Conservation (phyloP, 2,329 filamentous ascomycete genomes). For the Sarocladiaceae sp. region DNA sequence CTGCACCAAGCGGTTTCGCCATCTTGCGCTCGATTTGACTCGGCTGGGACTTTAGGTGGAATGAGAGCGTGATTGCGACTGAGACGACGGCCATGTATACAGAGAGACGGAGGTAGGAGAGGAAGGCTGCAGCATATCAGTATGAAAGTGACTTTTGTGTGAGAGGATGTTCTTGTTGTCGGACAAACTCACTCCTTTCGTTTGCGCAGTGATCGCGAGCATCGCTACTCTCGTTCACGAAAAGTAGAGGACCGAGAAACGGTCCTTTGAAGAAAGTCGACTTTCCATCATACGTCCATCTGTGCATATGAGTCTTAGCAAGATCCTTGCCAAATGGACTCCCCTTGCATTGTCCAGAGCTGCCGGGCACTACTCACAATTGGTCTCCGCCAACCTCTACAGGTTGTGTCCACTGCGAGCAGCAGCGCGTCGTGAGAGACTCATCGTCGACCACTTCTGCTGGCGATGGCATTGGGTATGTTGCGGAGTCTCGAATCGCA, state of each 20-base stretch:
- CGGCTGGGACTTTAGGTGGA: constrained; percentile 78
- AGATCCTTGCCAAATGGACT: background rate
- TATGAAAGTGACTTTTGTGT: too few relatives aligned
- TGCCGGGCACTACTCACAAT: background rate
- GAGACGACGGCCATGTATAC: constrained; percentile 90
- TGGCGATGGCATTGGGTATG: background rate
- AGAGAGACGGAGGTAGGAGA: constrained; percentile 84
- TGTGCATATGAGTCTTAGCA: background rate
- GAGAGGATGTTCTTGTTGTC: background rate
- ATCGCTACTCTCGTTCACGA: constrained; percentile 71
- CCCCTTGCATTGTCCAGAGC: too few relatives aligned
- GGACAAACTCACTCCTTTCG: constrained; percentile 55
- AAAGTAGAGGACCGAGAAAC: constrained; percentile 62
- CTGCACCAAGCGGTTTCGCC: constrained; percentile 75
- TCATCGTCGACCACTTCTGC: background rate
- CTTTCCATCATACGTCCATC: constrained; percentile 21
- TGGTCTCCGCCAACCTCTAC: background rate
- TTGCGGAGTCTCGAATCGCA: too few relatives aligned
- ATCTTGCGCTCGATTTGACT: constrained; percentile 67
- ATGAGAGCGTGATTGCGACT: constrained; percentile 86
- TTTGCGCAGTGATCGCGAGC: constrained; percentile 77
- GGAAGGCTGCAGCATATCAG: constrained; percentile 52
- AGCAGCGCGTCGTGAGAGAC: constrained; percentile 2
- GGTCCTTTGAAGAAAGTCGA: constrained; percentile 57
- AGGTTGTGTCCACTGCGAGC: constrained; percentile 5